Base-by-base conservation (phyloP, 768 basidiomycete species). In the Mycena capillaripes region DNA sequence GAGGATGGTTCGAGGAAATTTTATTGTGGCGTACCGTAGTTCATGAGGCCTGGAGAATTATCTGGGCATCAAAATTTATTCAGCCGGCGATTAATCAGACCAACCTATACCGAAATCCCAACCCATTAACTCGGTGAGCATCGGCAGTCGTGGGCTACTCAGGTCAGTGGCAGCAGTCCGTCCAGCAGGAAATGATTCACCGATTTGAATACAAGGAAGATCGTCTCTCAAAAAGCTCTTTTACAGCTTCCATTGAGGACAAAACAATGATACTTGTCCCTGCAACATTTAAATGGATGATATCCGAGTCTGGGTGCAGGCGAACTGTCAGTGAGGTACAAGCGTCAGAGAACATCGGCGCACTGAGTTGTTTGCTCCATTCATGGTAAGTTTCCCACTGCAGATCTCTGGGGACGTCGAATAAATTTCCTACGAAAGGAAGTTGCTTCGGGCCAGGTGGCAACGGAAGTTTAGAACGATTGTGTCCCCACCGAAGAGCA, bases 181-280 rank as follows among this genome's bases (percentile, higher is more conserved):
- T 34, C 11, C 21, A 5, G 11, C 12, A 29, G 36, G 25, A 61
- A 36, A 32, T 29, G 5, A 4, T 40, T 44, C 46, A 85, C 59
- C 85, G 79, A 67, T 78, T 77, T 3, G 84, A 84, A 70, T 84
- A 83, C 12, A 81, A 81, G 10, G 76, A 72, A 1, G 82, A 83
- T 14, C 81, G 78, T 30, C 80, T 79, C 38, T 84, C 81, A 23
- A 86, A 77, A 2, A 86, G 76, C 3, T 81, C 83, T 46, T 78
- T 77, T 2, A 80, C 83, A 21, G 78, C 76, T 52, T 81, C 78
- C 60, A 78, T 63, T 29, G 79, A 79, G 66, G 82, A 84, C 56
- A 85, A 70, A 21, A 85, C 73, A 53, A 83, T 69, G 40, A 81
- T 73, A 27, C 77, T 76, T 36, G 75, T 76, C 21, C 79, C 78